Conservation (phyloP, 371 early-diverging fungal species). For the Mucor sp. region DNA sequence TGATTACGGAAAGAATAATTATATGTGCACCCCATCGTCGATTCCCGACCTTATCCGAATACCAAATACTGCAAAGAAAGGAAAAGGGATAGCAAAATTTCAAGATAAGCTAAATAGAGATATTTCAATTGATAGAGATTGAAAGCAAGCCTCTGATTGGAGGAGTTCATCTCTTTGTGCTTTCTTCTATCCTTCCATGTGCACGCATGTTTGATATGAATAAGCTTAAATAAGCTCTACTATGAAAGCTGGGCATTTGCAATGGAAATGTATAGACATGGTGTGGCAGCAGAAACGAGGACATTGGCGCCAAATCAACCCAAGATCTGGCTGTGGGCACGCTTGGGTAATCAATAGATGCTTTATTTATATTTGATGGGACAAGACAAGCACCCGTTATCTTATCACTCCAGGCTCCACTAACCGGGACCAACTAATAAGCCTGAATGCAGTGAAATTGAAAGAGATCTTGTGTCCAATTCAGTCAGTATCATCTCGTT, state of each 20-base stretch:
- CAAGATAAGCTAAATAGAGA: conserved; percentile 23
- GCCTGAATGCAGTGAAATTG: neutral
- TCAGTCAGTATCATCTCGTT: neutral
- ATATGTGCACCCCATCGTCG: conserved; percentile 1
- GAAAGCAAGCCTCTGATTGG: conserved; percentile 12
- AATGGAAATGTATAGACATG: neutral
- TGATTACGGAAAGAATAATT: conserved; percentile 2
- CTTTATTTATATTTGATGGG: conserved; percentile 5
- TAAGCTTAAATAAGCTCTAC: neutral
- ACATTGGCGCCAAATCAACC: too few relatives aligned
- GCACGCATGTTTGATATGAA: neutral
- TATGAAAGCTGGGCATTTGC: neutral
- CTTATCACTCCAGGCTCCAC: conserved; percentile 13
- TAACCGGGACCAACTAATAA: conserved; percentile 2
- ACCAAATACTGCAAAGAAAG: conserved; percentile 1
- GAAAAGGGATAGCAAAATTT: neutral
- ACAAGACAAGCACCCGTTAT: conserved; percentile 19
- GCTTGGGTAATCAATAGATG: neutral
- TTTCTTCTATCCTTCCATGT: neutral
- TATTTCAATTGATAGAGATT: conserved; percentile 20
- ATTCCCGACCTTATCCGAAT: conserved; percentile 24
- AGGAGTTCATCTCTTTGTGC: conserved; percentile 12
- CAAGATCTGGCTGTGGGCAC: neutral
- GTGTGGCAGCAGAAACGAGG: too few relatives aligned
- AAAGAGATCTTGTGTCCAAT: conserved; percentile 16